These are phyloP conservation scores for Rhizophagus prolifer DNA, from an alignment of 192 early-diverging fungal species.

Conservation along the genomic window DNA sequence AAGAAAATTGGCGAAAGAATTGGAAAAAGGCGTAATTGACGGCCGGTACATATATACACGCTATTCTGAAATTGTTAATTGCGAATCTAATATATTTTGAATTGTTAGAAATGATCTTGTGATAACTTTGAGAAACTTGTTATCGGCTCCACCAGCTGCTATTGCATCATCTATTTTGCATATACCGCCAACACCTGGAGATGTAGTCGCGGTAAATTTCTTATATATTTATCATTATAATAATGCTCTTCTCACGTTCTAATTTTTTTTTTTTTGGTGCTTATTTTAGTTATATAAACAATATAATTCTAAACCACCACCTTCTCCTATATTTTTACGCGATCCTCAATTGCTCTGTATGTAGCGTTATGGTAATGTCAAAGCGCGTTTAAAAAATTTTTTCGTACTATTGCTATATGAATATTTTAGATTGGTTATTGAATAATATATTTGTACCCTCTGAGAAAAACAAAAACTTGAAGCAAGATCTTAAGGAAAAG, in stretches of 20 bases:
- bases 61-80: not conserved
- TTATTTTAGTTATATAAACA: constrained; percentile 44
- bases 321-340: constrained; percentile 41
- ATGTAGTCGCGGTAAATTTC: constrained; percentile 49
- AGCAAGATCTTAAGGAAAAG: constrained; percentile 56
- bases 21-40: constrained; percentile 9
- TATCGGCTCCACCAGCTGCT: constrained; percentile 39
- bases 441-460: constrained; percentile 52
- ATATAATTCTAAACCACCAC: constrained; percentile 43
- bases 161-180: constrained; percentile 46
- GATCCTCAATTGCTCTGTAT: constrained; percentile 40
- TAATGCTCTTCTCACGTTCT: not conserved
- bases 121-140: constrained; percentile 36
- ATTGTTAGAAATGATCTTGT: constrained; percentile 32
- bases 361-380: not conserved
- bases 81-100: too few species aligned
- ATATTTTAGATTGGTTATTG: constrained; percentile 8
- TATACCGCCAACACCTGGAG: constrained; percentile 56
- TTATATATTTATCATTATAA: not conserved
- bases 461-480: constrained; percentile 41
- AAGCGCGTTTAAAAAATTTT: not conserved
- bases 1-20: constrained; percentile 10
- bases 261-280: not conserved
- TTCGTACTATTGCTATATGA: not conserved
- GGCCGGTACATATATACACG: not conserved